These are phyloP conservation scores for Polytrichum formosum DNA, from an alignment of 225 moss, liverwort and hornwort species.

Conservation along the genomic window DNA sequence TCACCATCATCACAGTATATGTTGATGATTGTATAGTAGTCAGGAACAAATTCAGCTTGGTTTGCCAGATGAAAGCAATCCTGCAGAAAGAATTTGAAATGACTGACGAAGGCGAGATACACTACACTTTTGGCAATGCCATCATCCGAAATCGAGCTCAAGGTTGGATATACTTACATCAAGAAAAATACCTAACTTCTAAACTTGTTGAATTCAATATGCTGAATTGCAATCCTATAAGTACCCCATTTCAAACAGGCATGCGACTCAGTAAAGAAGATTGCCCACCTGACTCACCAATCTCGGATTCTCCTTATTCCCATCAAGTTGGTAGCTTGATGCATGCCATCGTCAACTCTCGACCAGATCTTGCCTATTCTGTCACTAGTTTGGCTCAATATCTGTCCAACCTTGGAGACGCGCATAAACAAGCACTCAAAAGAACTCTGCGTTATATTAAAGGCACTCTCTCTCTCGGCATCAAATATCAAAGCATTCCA, in stretches of 20 bases:
- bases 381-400: constrained; percentile 1
- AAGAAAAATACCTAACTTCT: neutral
- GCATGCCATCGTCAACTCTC: neutral
- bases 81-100: constrained; percentile 1
- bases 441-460: neutral
- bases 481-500: neutral
- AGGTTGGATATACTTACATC: constrained; percentile 5
- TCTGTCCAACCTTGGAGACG: neutral
- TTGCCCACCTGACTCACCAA: neutral
- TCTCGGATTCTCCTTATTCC: neutral
- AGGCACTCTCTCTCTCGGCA: neutral
- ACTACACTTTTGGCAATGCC: no score
- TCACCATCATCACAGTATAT: no score
- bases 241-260: constrained; percentile 3
- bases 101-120: neutral
- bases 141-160: neutral
- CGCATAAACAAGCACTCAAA: constrained; percentile 1
- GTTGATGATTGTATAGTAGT: no score
- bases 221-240: constrained; percentile 5
- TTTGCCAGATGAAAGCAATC: no score
- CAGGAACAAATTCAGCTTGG: no score
- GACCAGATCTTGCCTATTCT: neutral
- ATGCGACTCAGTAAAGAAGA: constrained; percentile 7
- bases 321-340: neutral
- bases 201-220: constrained; percentile 4